A percentile compares a stretch with the other conserved stretches of the same genome.
These are phyloP conservation scores for Sordariomycetes sp. DNA, from an alignment of 2,329 filamentous ascomycete genomes.

Conservation along the genomic window DNA sequence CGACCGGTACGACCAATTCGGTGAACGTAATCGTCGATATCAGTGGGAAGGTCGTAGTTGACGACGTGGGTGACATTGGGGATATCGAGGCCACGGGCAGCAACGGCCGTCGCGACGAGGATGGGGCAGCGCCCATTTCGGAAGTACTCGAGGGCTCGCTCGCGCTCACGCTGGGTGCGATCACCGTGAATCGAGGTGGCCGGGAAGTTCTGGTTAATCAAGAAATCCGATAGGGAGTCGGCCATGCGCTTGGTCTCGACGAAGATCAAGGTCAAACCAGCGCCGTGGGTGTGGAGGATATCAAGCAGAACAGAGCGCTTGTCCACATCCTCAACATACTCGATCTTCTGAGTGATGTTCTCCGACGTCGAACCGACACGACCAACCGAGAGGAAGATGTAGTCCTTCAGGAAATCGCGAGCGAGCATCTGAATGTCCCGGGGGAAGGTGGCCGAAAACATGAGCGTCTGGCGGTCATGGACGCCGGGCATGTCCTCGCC, in stretches of 20 bases:
- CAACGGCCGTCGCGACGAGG: slow-evolving; percentile 91
- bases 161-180: slow-evolving; percentile 96
- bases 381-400: slow-evolving; percentile 96
- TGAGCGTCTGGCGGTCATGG: slow-evolving; percentile 84
- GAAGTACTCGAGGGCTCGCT: slow-evolving; percentile 96
- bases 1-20: slow-evolving; percentile 99
- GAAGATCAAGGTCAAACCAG: slow-evolving; percentile 88
- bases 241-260: slow-evolving; percentile 99
- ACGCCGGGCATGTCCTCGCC: slow-evolving; percentile 94
- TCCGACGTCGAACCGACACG: slow-evolving; percentile 99
- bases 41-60: slow-evolving; percentile 98
- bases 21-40: slow-evolving; percentile 98
- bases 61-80: slow-evolving; percentile 95
- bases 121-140: slow-evolving; percentile 92
- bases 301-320: slow-evolving; percentile 97
- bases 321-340: slow-evolving; percentile 93
- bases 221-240: slow-evolving; percentile 91
- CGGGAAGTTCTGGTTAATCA: slow-evolving; percentile 97
- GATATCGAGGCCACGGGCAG: slow-evolving; percentile 84
- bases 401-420: slow-evolving; percentile 97
- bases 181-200: slow-evolving; percentile 98
- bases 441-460: slow-evolving; percentile 99
- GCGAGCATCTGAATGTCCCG: slow-evolving; percentile 99
- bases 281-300: slow-evolving; percentile 89
- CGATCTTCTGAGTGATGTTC: slow-evolving; percentile 98